Evolutionary conservation across 371 early-diverging fungal species (phyloP).

Genomic region (Massospora cicadina): DNA sequence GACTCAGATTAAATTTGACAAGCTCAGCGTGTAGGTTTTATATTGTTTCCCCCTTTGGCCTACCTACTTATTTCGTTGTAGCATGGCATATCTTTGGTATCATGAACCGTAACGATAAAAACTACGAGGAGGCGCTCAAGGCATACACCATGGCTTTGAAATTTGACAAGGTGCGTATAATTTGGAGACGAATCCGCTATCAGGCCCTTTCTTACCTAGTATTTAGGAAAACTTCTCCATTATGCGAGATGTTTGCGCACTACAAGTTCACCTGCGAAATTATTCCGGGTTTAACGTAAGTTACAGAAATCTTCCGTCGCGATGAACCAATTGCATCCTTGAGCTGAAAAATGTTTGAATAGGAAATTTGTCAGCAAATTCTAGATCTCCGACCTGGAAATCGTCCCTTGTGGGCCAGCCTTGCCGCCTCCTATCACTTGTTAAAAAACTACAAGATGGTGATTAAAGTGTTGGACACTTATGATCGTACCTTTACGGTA

Average conservation of each 20-base stretch:
- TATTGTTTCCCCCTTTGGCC: neutral
- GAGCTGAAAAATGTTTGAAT: conserved; percentile 9
- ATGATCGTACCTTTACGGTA: conserved; percentile 54
- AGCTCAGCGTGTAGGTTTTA: conserved; percentile 59
- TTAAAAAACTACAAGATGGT: conserved; percentile 54
- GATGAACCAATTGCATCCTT: too few relatives aligned
- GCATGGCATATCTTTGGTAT: conserved; percentile 96
- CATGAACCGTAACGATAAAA: conserved; percentile 74
- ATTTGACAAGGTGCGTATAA: conserved; percentile 46
- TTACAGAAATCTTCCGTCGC: too few relatives aligned
- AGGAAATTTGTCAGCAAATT: conserved; percentile 50
- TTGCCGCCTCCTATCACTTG: conserved; percentile 74
- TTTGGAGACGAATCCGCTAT: neutral
- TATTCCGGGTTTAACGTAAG: conserved; percentile 57
- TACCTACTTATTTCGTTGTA: conserved; percentile 16
- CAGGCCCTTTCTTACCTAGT: neutral
- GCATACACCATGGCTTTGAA: conserved; percentile 80
- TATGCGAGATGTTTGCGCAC: conserved; percentile 63
- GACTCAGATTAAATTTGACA: conserved; percentile 53
- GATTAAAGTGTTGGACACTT: conserved; percentile 41
- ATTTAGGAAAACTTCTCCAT: conserved; percentile 70
- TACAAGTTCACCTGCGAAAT: conserved; percentile 81
- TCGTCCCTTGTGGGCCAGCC: conserved; percentile 64
- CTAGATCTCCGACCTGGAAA: conserved; percentile 46
- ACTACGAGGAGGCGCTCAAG: conserved; percentile 83